Conservation (phyloP, 2,329 filamentous ascomycete species). For the Akanthomyces dipterigenus region DNA sequence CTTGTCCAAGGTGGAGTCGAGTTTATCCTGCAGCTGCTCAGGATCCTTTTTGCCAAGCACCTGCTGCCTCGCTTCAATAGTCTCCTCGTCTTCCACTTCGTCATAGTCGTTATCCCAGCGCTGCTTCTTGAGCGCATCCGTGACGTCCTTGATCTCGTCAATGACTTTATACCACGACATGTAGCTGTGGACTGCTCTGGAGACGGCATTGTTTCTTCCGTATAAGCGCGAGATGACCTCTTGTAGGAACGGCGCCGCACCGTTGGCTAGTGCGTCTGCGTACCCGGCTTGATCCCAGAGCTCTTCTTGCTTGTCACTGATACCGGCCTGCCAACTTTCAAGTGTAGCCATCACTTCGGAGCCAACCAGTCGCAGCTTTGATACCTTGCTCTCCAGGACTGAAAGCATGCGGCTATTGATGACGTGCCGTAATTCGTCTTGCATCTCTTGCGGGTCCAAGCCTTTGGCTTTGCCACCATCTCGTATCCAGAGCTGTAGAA, state of each 20-base stretch:
- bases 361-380: constrained; percentile 58
- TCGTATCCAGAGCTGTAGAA: constrained; percentile 70
- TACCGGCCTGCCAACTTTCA: constrained; percentile 50
- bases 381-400: constrained; percentile 57
- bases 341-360: constrained; percentile 57
- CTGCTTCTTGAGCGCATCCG: constrained; percentile 59
- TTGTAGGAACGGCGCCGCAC: constrained; percentile 61
- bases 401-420: constrained; percentile 62
- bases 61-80: constrained; percentile 58
- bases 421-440: constrained; percentile 59
- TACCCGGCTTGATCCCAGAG: constrained; percentile 64
- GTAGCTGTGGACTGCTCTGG: constrained; percentile 56
- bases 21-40: constrained; percentile 50
- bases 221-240: constrained; percentile 63
- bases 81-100: constrained; percentile 67
- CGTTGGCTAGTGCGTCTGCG: constrained; percentile 57
- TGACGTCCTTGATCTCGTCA: constrained; percentile 55
- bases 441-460: constrained; percentile 60
- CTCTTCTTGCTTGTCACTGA: constrained; percentile 42
- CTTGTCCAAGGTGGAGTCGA: constrained; percentile 48
- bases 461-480: constrained; percentile 58
- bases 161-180: constrained; percentile 68
- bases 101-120: constrained; percentile 72
- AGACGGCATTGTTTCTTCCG: constrained; percentile 63
- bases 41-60: constrained; percentile 69